Percentiles rank a stretch among this genome's conserved stretches.
Evolutionary conservation across 2,329 filamentous ascomycete species (phyloP).

Genomic region (Aspergillus calidoustus): DNA sequence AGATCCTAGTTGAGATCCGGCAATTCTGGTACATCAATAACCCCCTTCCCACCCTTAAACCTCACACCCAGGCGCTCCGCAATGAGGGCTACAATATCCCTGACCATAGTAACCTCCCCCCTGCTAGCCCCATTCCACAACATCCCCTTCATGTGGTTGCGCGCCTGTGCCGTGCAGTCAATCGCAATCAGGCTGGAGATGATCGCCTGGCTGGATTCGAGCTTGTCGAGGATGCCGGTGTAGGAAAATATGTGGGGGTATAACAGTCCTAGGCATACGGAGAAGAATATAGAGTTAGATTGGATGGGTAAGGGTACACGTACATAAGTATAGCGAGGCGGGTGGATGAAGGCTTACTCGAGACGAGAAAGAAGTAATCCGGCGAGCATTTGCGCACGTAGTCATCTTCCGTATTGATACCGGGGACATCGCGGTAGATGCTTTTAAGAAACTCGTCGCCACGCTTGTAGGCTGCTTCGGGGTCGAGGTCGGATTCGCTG

Average conservation of each 20-base stretch:
- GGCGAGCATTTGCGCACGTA: slow-evolving; percentile 1
- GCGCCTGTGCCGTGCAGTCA: not conserved
- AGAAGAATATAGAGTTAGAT: not conserved
- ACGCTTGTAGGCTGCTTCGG: not conserved
- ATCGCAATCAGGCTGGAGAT: not conserved
- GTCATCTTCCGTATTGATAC: not conserved
- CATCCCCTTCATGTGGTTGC: slow-evolving; percentile 1
- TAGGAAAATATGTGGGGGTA: slow-evolving; percentile 1
- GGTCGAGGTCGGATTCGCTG: not conserved
- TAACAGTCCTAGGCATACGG: not conserved
- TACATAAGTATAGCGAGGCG: not conserved
- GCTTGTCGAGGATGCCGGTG: not conserved
- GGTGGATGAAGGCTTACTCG: not conserved
- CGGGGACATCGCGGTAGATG: not conserved
- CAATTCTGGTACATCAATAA: not conserved
- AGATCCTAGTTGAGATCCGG: not conserved
- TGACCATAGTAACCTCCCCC: not conserved
- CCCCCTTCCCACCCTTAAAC: not conserved
- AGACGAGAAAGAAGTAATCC: not conserved
- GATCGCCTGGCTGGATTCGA: slow-evolving; percentile 4
- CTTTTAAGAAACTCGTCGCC: slow-evolving; percentile 1
- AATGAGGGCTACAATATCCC: not conserved
- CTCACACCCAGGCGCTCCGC: not conserved
- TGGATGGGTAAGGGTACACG: too few relatives aligned
- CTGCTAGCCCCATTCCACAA: not conserved